Evolutionary conservation across 805 yeast species (phyloP), one percentile per base, ranked within the genome.

Genomic region (Candida germanica): DNA sequence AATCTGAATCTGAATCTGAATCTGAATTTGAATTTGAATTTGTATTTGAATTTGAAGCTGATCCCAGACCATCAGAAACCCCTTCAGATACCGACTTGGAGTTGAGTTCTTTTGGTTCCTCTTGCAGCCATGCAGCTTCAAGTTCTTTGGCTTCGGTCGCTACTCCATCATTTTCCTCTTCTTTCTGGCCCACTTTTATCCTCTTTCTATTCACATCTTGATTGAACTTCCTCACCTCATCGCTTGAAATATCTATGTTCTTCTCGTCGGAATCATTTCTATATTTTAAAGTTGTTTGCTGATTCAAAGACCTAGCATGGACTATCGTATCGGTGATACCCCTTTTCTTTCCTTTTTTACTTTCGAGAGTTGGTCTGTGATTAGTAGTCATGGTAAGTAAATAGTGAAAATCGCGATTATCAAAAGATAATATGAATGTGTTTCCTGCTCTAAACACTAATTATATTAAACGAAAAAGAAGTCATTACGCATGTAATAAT

Each of bases 321-420:
- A 51, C 46, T n/a, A 66, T 64, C 26, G 63, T 47, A 39, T 64
- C 59, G 8, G 42, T 43, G n/a, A 65, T 63, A 1, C 43, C 37
- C 12, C 51, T 41, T 14, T 46, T 53, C 38, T 60, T 58, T 4
- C 72, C 71, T 27, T 61, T 47, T 41, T 66, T 66, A 31, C 64
- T 60, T 38, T 66, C 72, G 23, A 66, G 49, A 5, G 69, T 63
- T 6, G 72, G 72, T 32, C 71, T 50, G 40, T 66, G 71, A 41
- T 66, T 66, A 6, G 69, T 60, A n/a, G 70, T 63, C 69, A 64
- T 65, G 6, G n/a, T 27, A 8, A 8, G 6, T n/a, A 12, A 25
- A 11, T 8, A 25, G 27, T 11, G n/a, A 25, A 10, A 10, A 12
- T 21, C 36, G 36, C 36, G 29, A 19, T 18, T 20, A 10, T 20